Evolutionary conservation across 495 filamentous ascomycete species (phyloP).

Genomic region (Penicillium cataractarum): DNA sequence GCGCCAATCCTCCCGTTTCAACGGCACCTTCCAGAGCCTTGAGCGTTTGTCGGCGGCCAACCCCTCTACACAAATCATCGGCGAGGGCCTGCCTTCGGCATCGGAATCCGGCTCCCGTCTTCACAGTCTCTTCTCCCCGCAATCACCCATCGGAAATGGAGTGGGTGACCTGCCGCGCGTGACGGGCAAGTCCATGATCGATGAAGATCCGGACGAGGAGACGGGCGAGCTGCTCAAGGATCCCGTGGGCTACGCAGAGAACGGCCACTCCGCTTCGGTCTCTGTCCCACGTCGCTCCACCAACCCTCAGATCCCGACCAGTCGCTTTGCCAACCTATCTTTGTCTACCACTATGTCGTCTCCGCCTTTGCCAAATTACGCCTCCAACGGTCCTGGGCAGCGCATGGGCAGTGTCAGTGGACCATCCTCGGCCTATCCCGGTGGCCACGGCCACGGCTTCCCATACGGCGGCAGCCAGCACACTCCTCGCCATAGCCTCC

Average conservation of each 20-base stretch:
- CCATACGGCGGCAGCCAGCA: constrained; percentile 59
- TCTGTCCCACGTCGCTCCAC: constrained; percentile 65
- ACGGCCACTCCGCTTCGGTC: constrained; percentile 58
- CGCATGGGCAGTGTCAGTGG: constrained; percentile 52
- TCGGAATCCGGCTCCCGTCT: constrained; percentile 66
- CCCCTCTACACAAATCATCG: constrained; percentile 55
- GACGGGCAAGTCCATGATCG: constrained; percentile 83
- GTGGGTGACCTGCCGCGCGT: constrained; percentile 69
- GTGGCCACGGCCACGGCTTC: constrained; percentile 55
- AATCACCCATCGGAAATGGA: constrained; percentile 80
- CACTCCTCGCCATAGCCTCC: constrained; percentile 71
- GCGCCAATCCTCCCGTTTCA: constrained; percentile 77
- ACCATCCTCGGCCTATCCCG: constrained; percentile 63
- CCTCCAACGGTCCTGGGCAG: constrained; percentile 30
- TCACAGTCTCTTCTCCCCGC: constrained; percentile 78
- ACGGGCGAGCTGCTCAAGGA: constrained; percentile 83
- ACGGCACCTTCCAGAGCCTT: constrained; percentile 72
- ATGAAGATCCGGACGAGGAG: constrained; percentile 83
- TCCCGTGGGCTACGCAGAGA: constrained; percentile 81
- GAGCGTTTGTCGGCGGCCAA: constrained; percentile 72
- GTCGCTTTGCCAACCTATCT: constrained; percentile 71
- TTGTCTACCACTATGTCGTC: constrained; percentile 67
- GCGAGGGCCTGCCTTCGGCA: constrained; percentile 57
- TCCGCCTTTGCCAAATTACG: constrained; percentile 55
- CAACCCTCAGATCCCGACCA: constrained; percentile 72